A percentile compares a stretch with the other conserved stretches of the same genome.
phyloP scores from a whole-genome alignment of 257 asterid species.

The Nicotiana noctiflora region DNA sequence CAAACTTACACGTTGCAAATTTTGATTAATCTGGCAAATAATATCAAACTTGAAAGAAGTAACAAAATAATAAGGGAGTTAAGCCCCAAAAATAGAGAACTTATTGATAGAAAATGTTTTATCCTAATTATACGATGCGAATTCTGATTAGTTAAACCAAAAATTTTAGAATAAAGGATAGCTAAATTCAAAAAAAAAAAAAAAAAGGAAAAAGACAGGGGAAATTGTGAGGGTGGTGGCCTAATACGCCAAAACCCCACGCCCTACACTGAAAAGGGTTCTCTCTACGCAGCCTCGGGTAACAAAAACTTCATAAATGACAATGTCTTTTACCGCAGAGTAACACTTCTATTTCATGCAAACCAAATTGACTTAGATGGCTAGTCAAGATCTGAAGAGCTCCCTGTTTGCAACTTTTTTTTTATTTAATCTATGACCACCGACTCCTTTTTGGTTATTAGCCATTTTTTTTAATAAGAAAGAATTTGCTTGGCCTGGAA shows the following conservation, averaged over 20 bases:
- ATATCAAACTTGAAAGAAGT: no score
- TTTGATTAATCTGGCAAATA: no score
- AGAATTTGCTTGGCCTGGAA: neutral
- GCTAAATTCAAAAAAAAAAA: neutral
- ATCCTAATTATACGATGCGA: no score
- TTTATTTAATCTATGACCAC: neutral
- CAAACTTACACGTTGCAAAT: no score
- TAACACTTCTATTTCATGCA: constrained; percentile 1
- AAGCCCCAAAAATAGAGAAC: neutral
- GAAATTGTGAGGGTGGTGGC: constrained; percentile 19
- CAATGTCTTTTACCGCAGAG: constrained; percentile 6
- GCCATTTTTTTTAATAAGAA: neutral
- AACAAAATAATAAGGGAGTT: neutral
- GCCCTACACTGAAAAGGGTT: constrained; percentile 33
- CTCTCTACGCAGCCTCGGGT: constrained; percentile 21
- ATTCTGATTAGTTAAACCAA: neutral
- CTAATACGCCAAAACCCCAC: constrained; percentile 66
- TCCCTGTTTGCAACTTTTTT: neutral
- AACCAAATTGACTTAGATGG: constrained; percentile 10
- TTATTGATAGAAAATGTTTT: neutral
- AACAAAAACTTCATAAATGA: constrained; percentile 16
- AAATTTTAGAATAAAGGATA: neutral
- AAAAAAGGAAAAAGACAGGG: neutral
- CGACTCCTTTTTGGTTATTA: neutral
- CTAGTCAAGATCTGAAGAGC: constrained; percentile 5